Percentiles rank a stretch among this genome's conserved stretches.
These are phyloP conservation scores for Aspergillus niger DNA, from an alignment of 2,329 filamentous ascomycete species.

Conservation along the genomic window DNA sequence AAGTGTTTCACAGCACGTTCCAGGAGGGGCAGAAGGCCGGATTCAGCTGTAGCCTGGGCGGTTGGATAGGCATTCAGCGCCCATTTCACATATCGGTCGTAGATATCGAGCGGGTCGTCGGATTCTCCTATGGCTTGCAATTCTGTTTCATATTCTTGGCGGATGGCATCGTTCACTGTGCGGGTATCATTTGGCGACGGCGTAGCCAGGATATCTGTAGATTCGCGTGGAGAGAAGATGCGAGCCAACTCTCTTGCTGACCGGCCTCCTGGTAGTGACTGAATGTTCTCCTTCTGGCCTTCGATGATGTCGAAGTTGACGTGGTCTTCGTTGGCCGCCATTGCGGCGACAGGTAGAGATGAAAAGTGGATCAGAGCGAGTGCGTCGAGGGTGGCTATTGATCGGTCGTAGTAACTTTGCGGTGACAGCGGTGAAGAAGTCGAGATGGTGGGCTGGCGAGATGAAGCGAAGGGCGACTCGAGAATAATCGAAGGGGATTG, in stretches of 20 bases:
- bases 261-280: slow-evolving; percentile 81
- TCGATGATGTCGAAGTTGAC: slow-evolving; percentile 87
- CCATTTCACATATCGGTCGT: slow-evolving; percentile 96
- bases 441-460: slow-evolving; percentile 5
- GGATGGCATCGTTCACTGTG: slow-evolving; percentile 75
- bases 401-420: neutral
- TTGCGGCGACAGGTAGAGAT: slow-evolving; percentile 52
- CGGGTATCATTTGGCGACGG: slow-evolving; percentile 72
- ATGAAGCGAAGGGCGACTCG: neutral
- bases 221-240: slow-evolving; percentile 58
- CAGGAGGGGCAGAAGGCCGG: slow-evolving; percentile 83
- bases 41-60: slow-evolving; percentile 85
- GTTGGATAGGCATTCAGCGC: slow-evolving; percentile 93
- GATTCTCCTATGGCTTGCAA: slow-evolving; percentile 76
- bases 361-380: neutral
- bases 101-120: slow-evolving; percentile 93
- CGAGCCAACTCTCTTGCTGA: slow-evolving; percentile 87
- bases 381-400: neutral
- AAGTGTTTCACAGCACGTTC: slow-evolving; percentile 93
- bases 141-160: slow-evolving; percentile 84
- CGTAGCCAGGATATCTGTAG: slow-evolving; percentile 56
- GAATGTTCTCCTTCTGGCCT: slow-evolving; percentile 96
- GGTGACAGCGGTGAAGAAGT: neutral
- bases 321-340: slow-evolving; percentile 47
- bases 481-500: neutral